Conservation (phyloP, 1,284 basidiomycete genomes). For the Ganoderma leucocontextum region DNA sequence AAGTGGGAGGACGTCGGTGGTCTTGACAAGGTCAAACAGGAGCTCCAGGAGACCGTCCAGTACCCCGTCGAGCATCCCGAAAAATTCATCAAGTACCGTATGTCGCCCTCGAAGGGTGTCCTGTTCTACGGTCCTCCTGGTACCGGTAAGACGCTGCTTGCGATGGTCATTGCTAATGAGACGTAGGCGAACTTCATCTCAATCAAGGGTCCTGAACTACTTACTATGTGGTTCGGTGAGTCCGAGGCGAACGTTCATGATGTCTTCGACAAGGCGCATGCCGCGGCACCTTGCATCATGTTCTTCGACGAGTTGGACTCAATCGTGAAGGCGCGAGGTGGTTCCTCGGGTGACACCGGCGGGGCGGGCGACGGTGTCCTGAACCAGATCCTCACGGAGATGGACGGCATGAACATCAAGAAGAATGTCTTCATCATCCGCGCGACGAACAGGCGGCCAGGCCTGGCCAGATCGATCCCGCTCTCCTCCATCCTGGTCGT, state of each 20-base stretch:
- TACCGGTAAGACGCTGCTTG: conserved; percentile 95
- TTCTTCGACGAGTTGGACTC: conserved; percentile 99
- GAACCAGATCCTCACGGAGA: conserved; percentile 98
- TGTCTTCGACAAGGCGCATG: conserved; percentile 99
- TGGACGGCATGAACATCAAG: conserved; percentile 99
- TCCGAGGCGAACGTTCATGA: conserved; percentile 99
- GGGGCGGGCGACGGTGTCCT: conserved; percentile 98
- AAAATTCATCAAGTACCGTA: conserved; percentile 99
- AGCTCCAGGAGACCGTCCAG: conserved; percentile 99
- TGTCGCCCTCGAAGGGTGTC: conserved; percentile 99
- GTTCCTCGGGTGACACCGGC: conserved; percentile 85
- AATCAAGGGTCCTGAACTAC: conserved; percentile 96
- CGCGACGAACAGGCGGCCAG: conserved; percentile 98
- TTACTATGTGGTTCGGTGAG: conserved; percentile 99
- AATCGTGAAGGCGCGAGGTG: conserved; percentile 96
- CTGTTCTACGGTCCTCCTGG: conserved; percentile 97
- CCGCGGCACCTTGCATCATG: conserved; percentile 99
- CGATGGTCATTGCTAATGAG: conserved; percentile 99
- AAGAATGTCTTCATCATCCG: conserved; percentile 99
- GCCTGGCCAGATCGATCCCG: conserved; percentile 98
- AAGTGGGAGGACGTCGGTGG: conserved; percentile 99
- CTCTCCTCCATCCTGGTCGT: conserved; percentile 97
- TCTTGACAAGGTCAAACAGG: conserved; percentile 99
- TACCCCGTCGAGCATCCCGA: conserved; percentile 99
- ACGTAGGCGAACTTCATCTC: conserved; percentile 99